Evolutionary conservation across 2,329 filamentous ascomycete species (phyloP), one percentile per base, ranked within the genome.

Genomic region (Ceratocystis cubensis): DNA sequence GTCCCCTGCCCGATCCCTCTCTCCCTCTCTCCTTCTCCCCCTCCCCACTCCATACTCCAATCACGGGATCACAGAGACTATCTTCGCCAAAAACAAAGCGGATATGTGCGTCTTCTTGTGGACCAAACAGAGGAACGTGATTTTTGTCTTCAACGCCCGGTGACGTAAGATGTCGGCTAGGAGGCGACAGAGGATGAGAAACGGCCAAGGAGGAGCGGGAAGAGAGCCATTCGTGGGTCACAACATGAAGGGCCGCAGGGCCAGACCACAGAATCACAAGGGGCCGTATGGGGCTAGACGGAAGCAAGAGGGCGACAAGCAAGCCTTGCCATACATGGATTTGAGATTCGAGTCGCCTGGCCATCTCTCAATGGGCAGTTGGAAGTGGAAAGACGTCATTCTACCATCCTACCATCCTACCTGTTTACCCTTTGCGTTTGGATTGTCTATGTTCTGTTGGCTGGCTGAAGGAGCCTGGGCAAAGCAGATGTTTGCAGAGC

Each of bases 131-230:
- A 28, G 48, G 25, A 25, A 15, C 20, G 25, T 20, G 48, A 20
- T 15, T 53, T 20, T 13, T 28, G 48, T 2, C 17, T 3, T 59
- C 15, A 59, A 30, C 25, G 28, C 53, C 28, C 53, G 28, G 53
- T 59, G 53, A 59, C 53, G 53, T 59, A 59, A 30, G 28, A 30
- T 5, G 13, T 22, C 15, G 30, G 41, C 22, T 37, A 22, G 22
- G 13, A 62, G 44, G 59, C 33, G 41, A 62, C n/a, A 62, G 33
- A 44, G 25, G 33, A 44, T 30, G 59, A 62, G n/a, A 62, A 63
- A 46, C 46, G 30, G 13, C 20, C 10, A 64, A 53, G 25, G 17
- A 33, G 45, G 25, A 33, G 48, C 45, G 30, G 33, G 7, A 56
- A 5, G 46, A 41, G 25, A 56, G 53, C 8, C 53, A 59, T 17